Base-by-base conservation (phyloP, 352 stramenopile species). In the Phytophthora tubulina region DNA sequence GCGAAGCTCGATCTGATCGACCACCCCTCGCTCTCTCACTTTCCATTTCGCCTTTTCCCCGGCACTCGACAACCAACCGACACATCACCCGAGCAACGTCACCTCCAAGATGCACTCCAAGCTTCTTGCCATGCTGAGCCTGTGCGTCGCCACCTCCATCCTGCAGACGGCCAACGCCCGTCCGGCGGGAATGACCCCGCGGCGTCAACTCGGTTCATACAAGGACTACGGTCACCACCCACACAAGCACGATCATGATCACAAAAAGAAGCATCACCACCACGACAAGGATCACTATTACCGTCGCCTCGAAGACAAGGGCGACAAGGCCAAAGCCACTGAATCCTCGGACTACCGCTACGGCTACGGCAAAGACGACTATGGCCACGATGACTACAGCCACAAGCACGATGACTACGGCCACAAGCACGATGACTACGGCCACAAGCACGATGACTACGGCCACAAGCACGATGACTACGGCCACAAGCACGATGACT, bases 101-200 rank as follows among this genome's bases (percentile, higher is more conserved):
- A 13, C 27, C 48, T 11, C 5, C 51, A 60, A 44, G 48, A 76
- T 76, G 56, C 63, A 72, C 49, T 68, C 63, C 33, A 76, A 72
- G 49, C 15, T 62, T 3, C 42, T 76, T 17, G 36, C 41, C 53
- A 13, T 72, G 6, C n/a, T 72, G 27, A 31, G 62, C 6, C 56
- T 76, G 27, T 72, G 63, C 41, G 14, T 67, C 56, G 49, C 35
- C 46, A 42, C 50, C 45, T 70, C 60, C 30, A 15, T 67, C 49
- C 36, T 69, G 42, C 66, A 69, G 17, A n/a, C 39, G 17, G 15
- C 50, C 21, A 42, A 72, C 9, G 63, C 63, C 31, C 59, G 59
- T 59, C n/a, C 41, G 10, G 4, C 8, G 44, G 32, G 57, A 49
- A 42, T 70, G 35, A 33, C 49, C 4, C 42, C 61, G 21, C 67